Percentiles rank a stretch among this genome's conserved stretches.
Evolutionary conservation across 257 asterid species (phyloP).

Genomic region (Solanum verrucosum): DNA sequence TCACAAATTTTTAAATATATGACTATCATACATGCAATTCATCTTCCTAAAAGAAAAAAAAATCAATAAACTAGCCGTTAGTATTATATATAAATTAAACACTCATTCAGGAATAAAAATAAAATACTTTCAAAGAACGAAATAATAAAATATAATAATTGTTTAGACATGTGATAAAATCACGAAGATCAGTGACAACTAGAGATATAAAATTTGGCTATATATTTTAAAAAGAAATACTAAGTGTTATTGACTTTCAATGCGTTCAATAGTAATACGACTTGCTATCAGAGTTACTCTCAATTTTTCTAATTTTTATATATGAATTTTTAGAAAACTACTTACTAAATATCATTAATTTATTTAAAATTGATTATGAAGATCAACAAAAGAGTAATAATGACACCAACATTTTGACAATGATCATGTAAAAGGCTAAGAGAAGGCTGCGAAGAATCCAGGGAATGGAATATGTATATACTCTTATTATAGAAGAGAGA

Average conservation of each 20-base stretch:
- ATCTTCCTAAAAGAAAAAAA: too few relatives aligned
- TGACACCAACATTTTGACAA: background rate
- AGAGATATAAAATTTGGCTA: background rate
- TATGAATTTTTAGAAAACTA: too few relatives aligned
- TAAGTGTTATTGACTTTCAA: background rate
- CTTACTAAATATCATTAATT: background rate
- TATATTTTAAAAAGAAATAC: background rate
- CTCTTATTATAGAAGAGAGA: too few relatives aligned
- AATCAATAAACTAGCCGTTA: too few relatives aligned
- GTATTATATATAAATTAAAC: too few relatives aligned
- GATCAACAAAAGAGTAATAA: background rate
- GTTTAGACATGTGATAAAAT: background rate
- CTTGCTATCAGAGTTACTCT: background rate
- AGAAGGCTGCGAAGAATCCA: background rate
- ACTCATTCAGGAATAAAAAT: background rate
- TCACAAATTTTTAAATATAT: too few relatives aligned
- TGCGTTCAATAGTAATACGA: too few relatives aligned
- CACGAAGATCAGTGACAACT: background rate
- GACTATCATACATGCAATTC: too few relatives aligned
- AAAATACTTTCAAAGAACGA: background rate
- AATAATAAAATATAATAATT: too few relatives aligned
- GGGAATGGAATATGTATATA: background rate
- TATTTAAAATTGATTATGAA: too few relatives aligned
- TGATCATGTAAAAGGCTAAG: conserved; percentile 1
- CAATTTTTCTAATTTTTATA: background rate